phyloP scores from a whole-genome alignment of 306 rosid genomes.

The Glycine tomentella region DNA sequence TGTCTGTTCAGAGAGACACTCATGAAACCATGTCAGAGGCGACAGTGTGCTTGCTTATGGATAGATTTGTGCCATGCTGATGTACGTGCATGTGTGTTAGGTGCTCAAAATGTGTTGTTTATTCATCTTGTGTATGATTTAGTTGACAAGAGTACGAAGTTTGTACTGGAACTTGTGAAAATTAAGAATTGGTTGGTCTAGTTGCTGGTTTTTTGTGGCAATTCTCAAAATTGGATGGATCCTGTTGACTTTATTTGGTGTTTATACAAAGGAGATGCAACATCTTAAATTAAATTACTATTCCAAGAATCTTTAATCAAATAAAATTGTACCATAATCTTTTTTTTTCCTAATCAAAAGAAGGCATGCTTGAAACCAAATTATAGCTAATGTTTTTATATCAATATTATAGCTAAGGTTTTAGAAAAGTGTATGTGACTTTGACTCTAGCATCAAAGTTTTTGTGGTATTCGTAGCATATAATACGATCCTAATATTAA shows the following conservation, averaged over 20 bases:
- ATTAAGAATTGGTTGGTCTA: not conserved
- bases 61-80: constrained; percentile 82
- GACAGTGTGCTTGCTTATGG: constrained; percentile 77
- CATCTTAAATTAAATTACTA: not conserved
- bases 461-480: no score
- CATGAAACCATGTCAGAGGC: constrained; percentile 61
- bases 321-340: no score
- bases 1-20: constrained; percentile 39
- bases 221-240: constrained; percentile 13
- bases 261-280: not conserved
- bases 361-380: no score
- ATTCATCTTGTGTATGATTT: not conserved
- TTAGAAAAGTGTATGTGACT: no score
- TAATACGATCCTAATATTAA: no score
- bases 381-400: no score
- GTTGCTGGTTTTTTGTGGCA: not conserved
- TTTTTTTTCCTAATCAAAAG: no score
- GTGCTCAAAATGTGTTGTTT: not conserved
- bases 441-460: no score
- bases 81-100: not conserved
- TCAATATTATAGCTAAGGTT: no score
- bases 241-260: not conserved
- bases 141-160: not conserved
- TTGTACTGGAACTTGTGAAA: constrained; percentile 3
- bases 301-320: not conserved